Conservation (phyloP, 768 basidiomycete genomes). For the Hemileccinum rubropunctum region DNA sequence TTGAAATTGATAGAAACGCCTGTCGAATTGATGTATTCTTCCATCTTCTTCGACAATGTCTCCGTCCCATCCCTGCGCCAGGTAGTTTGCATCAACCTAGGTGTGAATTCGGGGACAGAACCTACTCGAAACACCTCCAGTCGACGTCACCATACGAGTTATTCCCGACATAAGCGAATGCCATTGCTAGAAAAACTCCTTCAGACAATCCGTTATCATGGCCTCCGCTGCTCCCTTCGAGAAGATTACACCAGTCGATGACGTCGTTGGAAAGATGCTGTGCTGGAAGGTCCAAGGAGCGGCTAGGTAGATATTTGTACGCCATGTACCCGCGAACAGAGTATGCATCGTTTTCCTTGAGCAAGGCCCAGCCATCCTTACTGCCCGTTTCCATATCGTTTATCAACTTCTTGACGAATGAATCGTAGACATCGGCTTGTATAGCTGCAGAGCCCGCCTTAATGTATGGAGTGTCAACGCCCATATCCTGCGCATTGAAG, state of each 20-base stretch:
- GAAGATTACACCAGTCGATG: constrained; percentile 33
- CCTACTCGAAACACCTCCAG: constrained; percentile 33
- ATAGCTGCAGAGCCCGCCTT: not conserved
- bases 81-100: not conserved
- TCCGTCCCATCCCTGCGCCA: constrained; percentile 23
- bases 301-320: constrained; percentile 23
- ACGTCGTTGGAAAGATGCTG: constrained; percentile 18
- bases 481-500: not conserved
- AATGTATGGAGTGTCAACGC: not conserved
- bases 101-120: not conserved
- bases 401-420: constrained; percentile 11
- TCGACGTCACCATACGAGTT: constrained; percentile 15
- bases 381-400: constrained; percentile 14
- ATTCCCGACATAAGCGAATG: constrained; percentile 14
- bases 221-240: constrained; percentile 29
- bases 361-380: constrained; percentile 23
- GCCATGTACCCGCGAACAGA: constrained; percentile 29
- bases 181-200: constrained; percentile 30
- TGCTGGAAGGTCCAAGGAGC: constrained; percentile 14
- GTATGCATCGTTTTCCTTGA: constrained; percentile 29
- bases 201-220: constrained; percentile 37
- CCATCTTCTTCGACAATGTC: constrained; percentile 27
- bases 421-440: not conserved
- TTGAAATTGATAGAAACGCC: constrained; percentile 10
- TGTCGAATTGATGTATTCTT: constrained; percentile 8